A percentile compares a stretch with the other conserved stretches of the same genome.
phyloP scores from a whole-genome alignment of 1,284 basidiomycete genomes.

The Boletellus deceptivus region DNA sequence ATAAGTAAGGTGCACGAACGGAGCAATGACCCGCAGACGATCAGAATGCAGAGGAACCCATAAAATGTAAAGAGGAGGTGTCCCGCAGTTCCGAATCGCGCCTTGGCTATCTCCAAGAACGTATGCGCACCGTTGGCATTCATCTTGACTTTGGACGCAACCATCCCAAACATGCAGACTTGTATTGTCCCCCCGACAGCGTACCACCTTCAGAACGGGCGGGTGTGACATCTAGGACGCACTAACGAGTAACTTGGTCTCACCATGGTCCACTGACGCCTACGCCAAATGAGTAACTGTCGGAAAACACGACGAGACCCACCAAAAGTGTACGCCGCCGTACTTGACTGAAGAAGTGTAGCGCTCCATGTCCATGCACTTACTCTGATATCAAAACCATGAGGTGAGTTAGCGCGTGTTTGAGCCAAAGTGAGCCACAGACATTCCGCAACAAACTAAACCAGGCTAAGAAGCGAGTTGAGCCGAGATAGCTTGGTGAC shows the following conservation, averaged over 20 bases:
- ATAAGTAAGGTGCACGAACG: constrained; percentile 34
- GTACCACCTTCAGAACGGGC: constrained; percentile 41
- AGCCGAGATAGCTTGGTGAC: constrained; percentile 1
- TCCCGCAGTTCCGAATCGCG: constrained; percentile 58
- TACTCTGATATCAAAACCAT: constrained; percentile 41
- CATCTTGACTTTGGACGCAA: constrained; percentile 58
- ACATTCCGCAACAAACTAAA: constrained; percentile 62
- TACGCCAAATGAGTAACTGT: constrained; percentile 13
- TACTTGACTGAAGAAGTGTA: constrained; percentile 56
- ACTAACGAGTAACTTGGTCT: neutral
- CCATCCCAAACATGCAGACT: constrained; percentile 56
- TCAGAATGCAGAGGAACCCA: constrained; percentile 58
- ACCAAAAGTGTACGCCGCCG: constrained; percentile 54
- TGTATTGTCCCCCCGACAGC: constrained; percentile 55
- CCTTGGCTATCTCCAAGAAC: constrained; percentile 59
- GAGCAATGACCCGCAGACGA: constrained; percentile 54
- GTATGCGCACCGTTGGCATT: constrained; percentile 58
- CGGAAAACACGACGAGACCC: constrained; percentile 8
- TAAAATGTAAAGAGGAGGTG: constrained; percentile 70
- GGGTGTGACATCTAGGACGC: neutral
- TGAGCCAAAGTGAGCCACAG: constrained; percentile 12
- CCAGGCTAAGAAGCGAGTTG: constrained; percentile 49
- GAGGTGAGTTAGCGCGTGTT: constrained; percentile 2
- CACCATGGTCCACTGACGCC: constrained; percentile 51
- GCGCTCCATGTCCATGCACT: constrained; percentile 61